Conservation (phyloP, 306 rosid genomes). For the Vicia villosa region DNA sequence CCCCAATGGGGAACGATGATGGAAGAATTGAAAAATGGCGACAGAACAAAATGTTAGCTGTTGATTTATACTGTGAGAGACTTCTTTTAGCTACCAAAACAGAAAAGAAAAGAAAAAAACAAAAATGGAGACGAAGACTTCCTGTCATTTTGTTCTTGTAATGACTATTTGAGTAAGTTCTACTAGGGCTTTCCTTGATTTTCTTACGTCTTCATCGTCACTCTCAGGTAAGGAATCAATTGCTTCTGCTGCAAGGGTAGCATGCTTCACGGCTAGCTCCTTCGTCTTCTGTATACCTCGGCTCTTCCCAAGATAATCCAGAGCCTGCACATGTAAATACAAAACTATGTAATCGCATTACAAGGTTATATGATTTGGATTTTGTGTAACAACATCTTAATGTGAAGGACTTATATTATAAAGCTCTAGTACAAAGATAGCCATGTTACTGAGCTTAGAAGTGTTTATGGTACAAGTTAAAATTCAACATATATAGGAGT, state of each 20-base stretch:
- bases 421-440: constrained; percentile 10
- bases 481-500: not conserved
- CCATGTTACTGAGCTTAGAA: not conserved
- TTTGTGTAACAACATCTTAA: constrained; percentile 3
- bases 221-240: constrained; percentile 78
- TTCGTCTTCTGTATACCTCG: constrained; percentile 77
- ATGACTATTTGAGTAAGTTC: constrained; percentile 86
- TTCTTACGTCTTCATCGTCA: constrained; percentile 70
- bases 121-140: not conserved
- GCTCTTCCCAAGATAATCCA: constrained; percentile 88
- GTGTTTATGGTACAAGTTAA: not conserved
- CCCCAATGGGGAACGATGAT: constrained; percentile 18
- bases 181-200: constrained; percentile 81
- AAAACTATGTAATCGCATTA: not conserved
- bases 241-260: constrained; percentile 84
- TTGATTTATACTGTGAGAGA: constrained; percentile 12
- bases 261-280: constrained; percentile 85
- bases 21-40: constrained; percentile 25
- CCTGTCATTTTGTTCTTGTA: constrained; percentile 72
- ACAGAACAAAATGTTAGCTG: constrained; percentile 14
- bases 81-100: constrained; percentile 26
- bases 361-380: constrained; percentile 9
- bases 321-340: constrained; percentile 56
- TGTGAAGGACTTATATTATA: not conserved
- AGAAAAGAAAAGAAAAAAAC: not conserved